Conservation (phyloP, 768 basidiomycete genomes). For the Tulasnella sp. region DNA sequence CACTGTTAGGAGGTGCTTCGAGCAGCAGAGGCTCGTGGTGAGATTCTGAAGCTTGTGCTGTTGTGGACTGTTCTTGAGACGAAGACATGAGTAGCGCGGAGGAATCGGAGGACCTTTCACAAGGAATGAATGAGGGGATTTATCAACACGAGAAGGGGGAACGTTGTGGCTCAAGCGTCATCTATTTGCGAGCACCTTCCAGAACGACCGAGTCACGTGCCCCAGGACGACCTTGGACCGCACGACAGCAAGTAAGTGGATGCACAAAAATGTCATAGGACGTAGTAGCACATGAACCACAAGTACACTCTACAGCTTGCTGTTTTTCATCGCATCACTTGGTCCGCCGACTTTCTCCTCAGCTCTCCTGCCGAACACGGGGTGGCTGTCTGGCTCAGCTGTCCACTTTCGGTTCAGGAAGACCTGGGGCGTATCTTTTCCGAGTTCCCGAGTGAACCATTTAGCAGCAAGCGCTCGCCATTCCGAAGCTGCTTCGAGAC, state of each 20-base stretch:
- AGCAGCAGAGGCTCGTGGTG: neutral
- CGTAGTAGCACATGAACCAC: neutral
- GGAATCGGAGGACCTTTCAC: neutral
- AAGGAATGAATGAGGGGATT: neutral
- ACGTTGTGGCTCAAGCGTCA: neutral
- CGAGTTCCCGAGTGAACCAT: neutral
- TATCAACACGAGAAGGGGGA: neutral
- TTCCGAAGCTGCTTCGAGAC: neutral
- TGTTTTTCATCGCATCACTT: neutral
- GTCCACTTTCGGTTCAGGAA: neutral
- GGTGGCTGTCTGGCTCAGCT: neutral
- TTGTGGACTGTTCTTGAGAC: neutral
- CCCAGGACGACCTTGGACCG: neutral
- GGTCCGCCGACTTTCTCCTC: neutral
- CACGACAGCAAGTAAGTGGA: neutral
- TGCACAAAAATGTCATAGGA: neutral
- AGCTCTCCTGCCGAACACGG: neutral
- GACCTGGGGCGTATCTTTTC: neutral
- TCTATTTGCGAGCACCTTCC: neutral
- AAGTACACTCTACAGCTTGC: neutral
- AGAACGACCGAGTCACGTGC: constrained; percentile 6
- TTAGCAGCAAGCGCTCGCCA: constrained; percentile 14
- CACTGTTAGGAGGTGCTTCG: neutral
- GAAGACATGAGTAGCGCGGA: neutral
- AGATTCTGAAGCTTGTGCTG: neutral